Base-by-base conservation (phyloP, 805 yeast species). In the Metschnikowia kofuensis region DNA sequence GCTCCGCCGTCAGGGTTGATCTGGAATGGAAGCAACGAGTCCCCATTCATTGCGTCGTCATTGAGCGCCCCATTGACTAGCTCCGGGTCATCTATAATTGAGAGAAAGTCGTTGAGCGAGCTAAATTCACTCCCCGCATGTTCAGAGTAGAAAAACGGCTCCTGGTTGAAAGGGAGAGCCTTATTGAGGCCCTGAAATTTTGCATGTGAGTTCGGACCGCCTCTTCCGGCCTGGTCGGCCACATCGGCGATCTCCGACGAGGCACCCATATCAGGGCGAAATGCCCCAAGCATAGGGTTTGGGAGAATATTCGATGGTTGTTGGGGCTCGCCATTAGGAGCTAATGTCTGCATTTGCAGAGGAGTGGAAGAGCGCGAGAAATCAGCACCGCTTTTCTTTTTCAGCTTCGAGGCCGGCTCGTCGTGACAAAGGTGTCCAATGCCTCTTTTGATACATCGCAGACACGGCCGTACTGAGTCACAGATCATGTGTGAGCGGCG, bases 401-500 rank as follows among this genome's bases (percentile, higher is more conserved):
- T 64, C 52, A 70, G 77, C 26, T 75, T 62, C 8, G 66, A 69
- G 4, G 79, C 67, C 4, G 85, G 83, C 61, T 85, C 91, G 57
- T 85, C 91, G 51, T 80, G 85, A 61, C 98, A 91, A 30, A 91
- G 67, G 66, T 90, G 96, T 4, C 94, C 91, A 41, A 91, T 92
- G 36, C 87, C 87, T 56, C 97, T 74, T 65, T 87, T 88, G 9
- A 91, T 75, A 67, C 98, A 91, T 38, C 97, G 74, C 44, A 83
- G 79, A 60, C 96, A 88, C 7, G 94, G 83, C 59, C 89, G 67
- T 15, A 80, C 71, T 38, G 83, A 85, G 64, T 90, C 96, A 68
- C 98, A 91, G 30, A 89, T 87, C 91, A 91, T 88, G 65, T 91
- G 98, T 0, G 96, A 88, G 47, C 98, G 74, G 36, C 97, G 79